A percentile compares a stretch with the other conserved stretches of the same genome.
These are phyloP conservation scores for Lentinus brumalis DNA, from an alignment of 768 basidiomycete genomes.

Conservation along the genomic window DNA sequence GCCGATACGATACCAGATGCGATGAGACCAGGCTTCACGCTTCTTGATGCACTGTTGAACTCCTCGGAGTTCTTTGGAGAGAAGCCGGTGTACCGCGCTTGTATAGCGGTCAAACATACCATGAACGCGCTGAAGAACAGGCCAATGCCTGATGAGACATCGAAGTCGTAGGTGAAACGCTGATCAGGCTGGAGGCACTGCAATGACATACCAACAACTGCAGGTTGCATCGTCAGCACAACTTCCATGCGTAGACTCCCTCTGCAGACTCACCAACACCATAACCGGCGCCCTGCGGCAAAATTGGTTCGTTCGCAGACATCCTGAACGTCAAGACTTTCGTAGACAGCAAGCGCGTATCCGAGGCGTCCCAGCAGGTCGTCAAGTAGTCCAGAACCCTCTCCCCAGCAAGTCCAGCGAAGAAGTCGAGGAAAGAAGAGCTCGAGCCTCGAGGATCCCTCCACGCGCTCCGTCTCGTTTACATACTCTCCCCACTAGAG, in stretches of 20 bases:
- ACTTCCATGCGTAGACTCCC: background rate
- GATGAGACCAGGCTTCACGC: slow-evolving; percentile 89
- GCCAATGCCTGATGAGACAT: slow-evolving; percentile 63
- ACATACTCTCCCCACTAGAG: background rate
- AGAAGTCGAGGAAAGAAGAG: slow-evolving; percentile 11
- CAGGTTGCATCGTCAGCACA: background rate
- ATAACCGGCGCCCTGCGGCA: slow-evolving; percentile 85
- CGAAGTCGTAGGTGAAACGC: too few relatives aligned
- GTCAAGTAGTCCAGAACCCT: background rate
- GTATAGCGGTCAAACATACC: slow-evolving; percentile 75
- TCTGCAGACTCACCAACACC: slow-evolving; percentile 58
- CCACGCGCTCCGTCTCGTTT: background rate
- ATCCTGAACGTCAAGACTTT: slow-evolving; percentile 1
- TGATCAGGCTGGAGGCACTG: background rate
- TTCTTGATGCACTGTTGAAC: slow-evolving; percentile 79
- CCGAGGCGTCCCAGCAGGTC: background rate
- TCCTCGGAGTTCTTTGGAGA: slow-evolving; percentile 82
- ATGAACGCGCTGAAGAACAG: slow-evolving; percentile 86
- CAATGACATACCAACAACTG: slow-evolving; percentile 52
- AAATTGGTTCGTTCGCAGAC: slow-evolving; percentile 38
- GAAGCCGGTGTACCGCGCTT: slow-evolving; percentile 81
- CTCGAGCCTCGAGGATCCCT: background rate
- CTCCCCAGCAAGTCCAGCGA: background rate
- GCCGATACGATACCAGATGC: slow-evolving; percentile 92
- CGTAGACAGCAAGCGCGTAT: background rate